These are phyloP conservation scores for Dalechampia spathulata DNA, from an alignment of 441 rosid species.

Conservation along the genomic window DNA sequence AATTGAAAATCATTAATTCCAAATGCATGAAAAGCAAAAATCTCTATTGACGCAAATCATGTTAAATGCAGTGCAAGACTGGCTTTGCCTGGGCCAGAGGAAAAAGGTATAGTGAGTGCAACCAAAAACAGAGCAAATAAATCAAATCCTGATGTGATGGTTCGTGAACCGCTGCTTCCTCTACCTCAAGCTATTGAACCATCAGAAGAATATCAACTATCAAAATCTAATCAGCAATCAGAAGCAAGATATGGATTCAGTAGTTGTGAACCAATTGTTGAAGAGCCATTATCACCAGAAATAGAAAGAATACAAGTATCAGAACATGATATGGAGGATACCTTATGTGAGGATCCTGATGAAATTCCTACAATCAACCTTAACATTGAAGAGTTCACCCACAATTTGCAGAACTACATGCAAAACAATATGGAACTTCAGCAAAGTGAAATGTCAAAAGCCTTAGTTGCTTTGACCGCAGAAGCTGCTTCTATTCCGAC, in stretches of 20 bases:
- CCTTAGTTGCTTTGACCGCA: conserved; percentile 77
- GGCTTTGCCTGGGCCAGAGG: conserved; percentile 85
- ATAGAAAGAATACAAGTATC: conserved; percentile 34
- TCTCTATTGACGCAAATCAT: conserved; percentile 10
- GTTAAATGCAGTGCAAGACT: conserved; percentile 76
- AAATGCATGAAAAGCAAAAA: conserved; percentile 7
- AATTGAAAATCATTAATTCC: conserved; percentile 4
- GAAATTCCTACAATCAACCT: conserved; percentile 77
- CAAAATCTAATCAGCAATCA: conserved; percentile 19
- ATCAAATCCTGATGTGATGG: conserved; percentile 24
- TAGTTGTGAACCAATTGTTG: conserved; percentile 58
- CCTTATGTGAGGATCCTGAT: conserved; percentile 61
- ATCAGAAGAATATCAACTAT: conserved; percentile 27
- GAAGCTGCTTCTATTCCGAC: conserved; percentile 65
- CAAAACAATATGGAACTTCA: conserved; percentile 68
- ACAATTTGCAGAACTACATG: conserved; percentile 57
- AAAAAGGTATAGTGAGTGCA: conserved; percentile 46
- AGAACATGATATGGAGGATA: conserved; percentile 56
- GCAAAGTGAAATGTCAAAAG: conserved; percentile 80
- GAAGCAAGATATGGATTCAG: conserved; percentile 14
- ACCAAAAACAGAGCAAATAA: conserved; percentile 24
- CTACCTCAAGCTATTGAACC: conserved; percentile 29
- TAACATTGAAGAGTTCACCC: conserved; percentile 56
- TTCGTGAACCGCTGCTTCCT: conserved; percentile 31
- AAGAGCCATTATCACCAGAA: conserved; percentile 84